Evolutionary conservation across 169 alveolate species (phyloP), one percentile per base, ranked within the genome.

Genomic region (Cryptosporidium tyzzeri): DNA sequence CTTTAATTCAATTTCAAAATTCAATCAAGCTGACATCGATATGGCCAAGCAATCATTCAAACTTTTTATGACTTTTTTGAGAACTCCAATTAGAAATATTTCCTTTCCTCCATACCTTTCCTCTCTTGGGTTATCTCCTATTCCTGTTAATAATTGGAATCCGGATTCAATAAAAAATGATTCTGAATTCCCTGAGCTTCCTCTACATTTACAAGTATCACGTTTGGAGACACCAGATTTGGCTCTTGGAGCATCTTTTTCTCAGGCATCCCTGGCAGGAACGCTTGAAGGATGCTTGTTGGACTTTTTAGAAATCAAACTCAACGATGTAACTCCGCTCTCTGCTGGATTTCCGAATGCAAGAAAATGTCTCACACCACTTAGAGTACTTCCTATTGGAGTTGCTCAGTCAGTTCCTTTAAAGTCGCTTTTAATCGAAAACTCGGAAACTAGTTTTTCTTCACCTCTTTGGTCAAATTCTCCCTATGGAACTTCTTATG

Each of bases 391-490:
- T 29, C 74, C 89, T 33, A 45, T 45, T 10, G 89, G 89, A 59
- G 68, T 80, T 48, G 55, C 89, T 6, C 65, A 80, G n/a, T 12
- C 50, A 39, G 26, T 80, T 26, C 89, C 89, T 59, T 39, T 80
- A 10, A 80, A 65, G 70, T 61, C 80, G 6, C 62, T 80, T 3
- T 26, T 80, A n/a, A 12, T 65, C 14, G 68, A 80, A 39, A 62
- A 65, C 55, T 37, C 73, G 0, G 89, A 80, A 35, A 80, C 89
- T 23, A 31, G 62, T 2, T 80, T 80, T 23, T 80, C 89, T 26
- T 62, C 50, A 2, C 89, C 89, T 16, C 80, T 80, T 21, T 80
- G 89, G 89, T 37, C 89, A 61, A 80, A 69, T 29, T 80, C 89
- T 16, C 89, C 89, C 8, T 80, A 62, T 62, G 89, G 89, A 18